These are phyloP conservation scores for Secale cereale DNA, from an alignment of 176 grass and related monocot genomes.

Conservation along the genomic window DNA sequence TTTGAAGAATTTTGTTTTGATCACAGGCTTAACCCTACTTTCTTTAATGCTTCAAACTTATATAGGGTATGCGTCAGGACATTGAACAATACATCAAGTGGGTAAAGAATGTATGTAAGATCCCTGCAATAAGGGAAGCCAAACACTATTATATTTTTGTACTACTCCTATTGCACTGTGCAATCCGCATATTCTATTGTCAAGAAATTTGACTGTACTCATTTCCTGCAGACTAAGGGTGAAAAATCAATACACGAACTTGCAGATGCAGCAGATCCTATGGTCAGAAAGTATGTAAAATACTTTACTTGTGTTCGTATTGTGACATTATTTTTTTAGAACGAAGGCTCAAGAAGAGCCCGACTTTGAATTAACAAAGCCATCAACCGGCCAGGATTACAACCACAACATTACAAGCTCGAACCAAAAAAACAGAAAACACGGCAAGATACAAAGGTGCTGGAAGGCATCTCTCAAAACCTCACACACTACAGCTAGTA, in stretches of 20 bases:
- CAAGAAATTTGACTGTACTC: neutral
- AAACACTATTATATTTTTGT: neutral
- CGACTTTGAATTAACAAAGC: no score
- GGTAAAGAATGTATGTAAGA: neutral
- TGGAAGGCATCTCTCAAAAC: no score
- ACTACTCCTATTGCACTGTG: neutral
- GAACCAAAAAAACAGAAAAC: no score
- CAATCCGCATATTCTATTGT: neutral
- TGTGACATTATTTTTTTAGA: neutral
- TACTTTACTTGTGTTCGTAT: slow-evolving; percentile 9
- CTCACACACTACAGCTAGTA: no score
- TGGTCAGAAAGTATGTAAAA: neutral
- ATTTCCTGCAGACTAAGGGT: slow-evolving; percentile 24
- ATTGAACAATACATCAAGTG: neutral
- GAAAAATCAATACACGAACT: neutral
- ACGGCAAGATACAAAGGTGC: no score
- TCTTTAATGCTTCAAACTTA: neutral
- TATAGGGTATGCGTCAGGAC: neutral
- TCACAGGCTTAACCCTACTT: neutral
- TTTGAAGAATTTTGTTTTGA: slow-evolving; percentile 3
- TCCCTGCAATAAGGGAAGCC: slow-evolving; percentile 1
- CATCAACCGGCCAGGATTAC: no score
- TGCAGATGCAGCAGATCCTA: neutral
- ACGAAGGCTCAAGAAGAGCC: no score
- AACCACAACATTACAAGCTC: no score